These are phyloP conservation scores for Lecanicillium sp. DNA, from an alignment of 2,329 filamentous ascomycete species.

Conservation along the genomic window DNA sequence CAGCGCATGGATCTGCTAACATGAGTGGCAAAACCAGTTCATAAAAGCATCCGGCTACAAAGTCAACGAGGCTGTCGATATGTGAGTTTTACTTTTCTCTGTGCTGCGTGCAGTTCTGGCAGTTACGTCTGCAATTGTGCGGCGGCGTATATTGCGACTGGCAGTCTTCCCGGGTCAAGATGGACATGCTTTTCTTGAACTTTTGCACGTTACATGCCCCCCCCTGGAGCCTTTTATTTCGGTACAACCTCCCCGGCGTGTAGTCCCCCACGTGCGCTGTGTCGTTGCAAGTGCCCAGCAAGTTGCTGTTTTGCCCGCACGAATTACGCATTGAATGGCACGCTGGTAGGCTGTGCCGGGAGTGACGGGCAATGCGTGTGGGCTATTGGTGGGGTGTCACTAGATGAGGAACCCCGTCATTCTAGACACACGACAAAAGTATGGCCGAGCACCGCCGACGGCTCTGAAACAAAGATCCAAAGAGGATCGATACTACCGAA, in stretches of 20 bases:
- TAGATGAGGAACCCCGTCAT: constrained; percentile 19
- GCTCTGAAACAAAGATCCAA: constrained; percentile 20
- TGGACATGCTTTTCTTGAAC: too few species aligned
- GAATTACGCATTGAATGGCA: too few species aligned
- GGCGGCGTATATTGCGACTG: too few species aligned
- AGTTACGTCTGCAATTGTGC: too few species aligned
- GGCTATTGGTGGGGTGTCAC: constrained; percentile 23
- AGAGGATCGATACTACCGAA: background rate
- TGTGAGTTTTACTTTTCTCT: constrained; percentile 37
- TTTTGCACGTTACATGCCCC: too few species aligned
- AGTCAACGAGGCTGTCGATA: constrained; percentile 46
- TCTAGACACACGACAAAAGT: constrained; percentile 23
- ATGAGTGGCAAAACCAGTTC: constrained; percentile 25
- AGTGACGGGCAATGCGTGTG: constrained; percentile 9
- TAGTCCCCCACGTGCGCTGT: constrained; percentile 12
- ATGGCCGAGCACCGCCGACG: constrained; percentile 30
- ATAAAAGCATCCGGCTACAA: constrained; percentile 42
- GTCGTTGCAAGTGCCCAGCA: too few species aligned
- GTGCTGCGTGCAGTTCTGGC: too few species aligned
- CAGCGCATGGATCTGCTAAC: background rate
- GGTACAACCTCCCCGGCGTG: too few species aligned
- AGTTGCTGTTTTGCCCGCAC: constrained; percentile 9
- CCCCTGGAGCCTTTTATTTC: too few species aligned
- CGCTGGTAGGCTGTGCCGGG: too few species aligned
- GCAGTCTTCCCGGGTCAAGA: too few species aligned